phyloP scores from a whole-genome alignment of 2,329 filamentous ascomycete genomes.

The Amauroascus verrucosus region DNA sequence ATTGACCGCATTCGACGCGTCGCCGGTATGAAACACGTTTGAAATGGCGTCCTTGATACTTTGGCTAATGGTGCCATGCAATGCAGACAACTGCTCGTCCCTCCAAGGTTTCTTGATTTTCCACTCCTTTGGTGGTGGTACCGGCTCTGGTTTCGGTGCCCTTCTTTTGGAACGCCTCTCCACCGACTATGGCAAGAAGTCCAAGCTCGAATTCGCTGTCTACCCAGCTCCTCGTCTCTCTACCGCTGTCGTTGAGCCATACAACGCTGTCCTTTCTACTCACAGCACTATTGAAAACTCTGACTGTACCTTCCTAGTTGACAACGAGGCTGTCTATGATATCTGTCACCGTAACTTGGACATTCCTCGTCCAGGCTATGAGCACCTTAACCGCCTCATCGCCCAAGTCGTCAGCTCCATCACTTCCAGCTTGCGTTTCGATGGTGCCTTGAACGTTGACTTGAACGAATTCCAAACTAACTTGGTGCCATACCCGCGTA shows the following conservation, averaged over 20 bases:
- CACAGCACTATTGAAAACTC: conserved; percentile 99
- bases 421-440: conserved; percentile 95
- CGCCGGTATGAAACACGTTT: conserved; percentile 39
- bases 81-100: conserved; percentile 52
- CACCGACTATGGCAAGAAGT: conserved; percentile 99
- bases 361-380: conserved; percentile 93
- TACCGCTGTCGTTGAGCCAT: conserved; percentile 96
- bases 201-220: conserved; percentile 99
- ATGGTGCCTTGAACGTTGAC: conserved; percentile 97
- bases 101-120: conserved; percentile 74
- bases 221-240: conserved; percentile 96
- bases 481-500: conserved; percentile 95
- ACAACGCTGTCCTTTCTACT: conserved; percentile 98
- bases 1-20: conserved; percentile 56
- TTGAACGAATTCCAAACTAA: conserved; percentile 99
- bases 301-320: conserved; percentile 99
- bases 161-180: conserved; percentile 98
- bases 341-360: conserved; percentile 97
- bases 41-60: background rate
- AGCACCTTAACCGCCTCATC: conserved; percentile 98
- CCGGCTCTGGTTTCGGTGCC: conserved; percentile 95
- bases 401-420: conserved; percentile 98
- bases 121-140: conserved; percentile 99
- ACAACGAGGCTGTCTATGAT: conserved; percentile 99
- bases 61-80: background rate